Evolutionary conservation across 306 rosid species (phyloP).

Genomic region (Trifolium fragiferum): DNA sequence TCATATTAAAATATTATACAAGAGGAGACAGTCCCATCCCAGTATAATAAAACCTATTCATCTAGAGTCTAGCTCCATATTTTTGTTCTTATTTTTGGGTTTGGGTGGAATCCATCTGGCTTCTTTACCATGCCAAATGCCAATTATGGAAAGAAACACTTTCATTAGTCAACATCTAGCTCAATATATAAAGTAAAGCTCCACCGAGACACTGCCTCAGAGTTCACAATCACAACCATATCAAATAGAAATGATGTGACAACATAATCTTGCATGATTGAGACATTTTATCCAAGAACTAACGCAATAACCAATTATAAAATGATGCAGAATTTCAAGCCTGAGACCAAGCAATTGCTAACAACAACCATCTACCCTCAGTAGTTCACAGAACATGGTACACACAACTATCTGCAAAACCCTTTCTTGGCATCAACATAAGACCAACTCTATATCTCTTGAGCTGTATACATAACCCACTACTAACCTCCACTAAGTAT

Average conservation of each 20-base stretch:
- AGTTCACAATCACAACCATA: slow-evolving; percentile 17
- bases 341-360: slow-evolving; percentile 23
- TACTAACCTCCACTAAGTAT: not conserved
- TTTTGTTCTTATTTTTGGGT: slow-evolving; percentile 9
- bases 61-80: slow-evolving; percentile 17
- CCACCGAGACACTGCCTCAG: not conserved
- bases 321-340: slow-evolving; percentile 11
- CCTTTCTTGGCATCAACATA: slow-evolving; percentile 2
- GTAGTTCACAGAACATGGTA: slow-evolving; percentile 14
- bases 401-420: slow-evolving; percentile 14
- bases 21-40: not conserved
- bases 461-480: not conserved
- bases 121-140: slow-evolving; percentile 28
- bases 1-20: slow-evolving; percentile 1
- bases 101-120: slow-evolving; percentile 20
- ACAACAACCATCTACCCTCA: slow-evolving; percentile 6
- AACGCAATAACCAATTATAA: not conserved
- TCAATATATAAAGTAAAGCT: not conserved
- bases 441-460: not conserved
- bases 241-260: slow-evolving; percentile 6
- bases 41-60: slow-evolving; percentile 12
- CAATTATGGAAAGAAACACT: not conserved
- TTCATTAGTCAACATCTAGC: not conserved
- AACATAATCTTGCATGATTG: not conserved
- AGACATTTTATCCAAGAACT: slow-evolving; percentile 3